Evolutionary conservation across 2,329 filamentous ascomycete genomes (phyloP).

Genomic region (Aspergillus aculeatinus): DNA sequence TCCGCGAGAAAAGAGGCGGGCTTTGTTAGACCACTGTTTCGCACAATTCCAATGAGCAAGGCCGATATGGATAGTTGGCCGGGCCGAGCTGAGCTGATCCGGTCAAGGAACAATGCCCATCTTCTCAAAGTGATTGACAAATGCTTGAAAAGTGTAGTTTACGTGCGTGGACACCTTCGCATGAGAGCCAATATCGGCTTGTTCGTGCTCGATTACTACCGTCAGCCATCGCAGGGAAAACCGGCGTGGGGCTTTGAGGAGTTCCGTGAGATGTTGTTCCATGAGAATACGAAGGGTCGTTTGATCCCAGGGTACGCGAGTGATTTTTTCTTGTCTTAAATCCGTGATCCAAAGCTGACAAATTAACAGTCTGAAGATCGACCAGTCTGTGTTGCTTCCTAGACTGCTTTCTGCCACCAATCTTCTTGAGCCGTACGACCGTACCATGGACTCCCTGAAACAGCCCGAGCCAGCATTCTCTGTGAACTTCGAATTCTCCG

Average conservation of each 20-base stretch:
- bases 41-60: slow-evolving; percentile 18
- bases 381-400: slow-evolving; percentile 28
- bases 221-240: slow-evolving; percentile 25
- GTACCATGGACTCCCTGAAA: slow-evolving; percentile 21
- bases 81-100: slow-evolving; percentile 21
- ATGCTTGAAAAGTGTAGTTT: slow-evolving; percentile 32
- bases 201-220: slow-evolving; percentile 41
- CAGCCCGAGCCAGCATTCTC: slow-evolving; percentile 35
- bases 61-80: slow-evolving; percentile 24
- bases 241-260: slow-evolving; percentile 37
- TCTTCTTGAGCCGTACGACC: slow-evolving; percentile 30
- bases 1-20: slow-evolving; percentile 22
- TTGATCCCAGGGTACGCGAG: slow-evolving; percentile 39
- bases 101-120: slow-evolving; percentile 31
- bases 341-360: not conserved
- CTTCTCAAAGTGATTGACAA: slow-evolving; percentile 31
- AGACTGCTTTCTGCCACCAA: slow-evolving; percentile 30
- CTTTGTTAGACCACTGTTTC: slow-evolving; percentile 23
- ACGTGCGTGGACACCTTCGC: slow-evolving; percentile 36
- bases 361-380: slow-evolving; percentile 24
- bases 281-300: slow-evolving; percentile 37
- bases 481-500: slow-evolving; percentile 43
- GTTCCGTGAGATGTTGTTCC: slow-evolving; percentile 42
- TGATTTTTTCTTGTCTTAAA: not conserved
- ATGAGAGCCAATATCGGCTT: slow-evolving; percentile 46